Base-by-base conservation (phyloP, 2,329 filamentous ascomycete genomes). In the Xylariaceae sp. region DNA sequence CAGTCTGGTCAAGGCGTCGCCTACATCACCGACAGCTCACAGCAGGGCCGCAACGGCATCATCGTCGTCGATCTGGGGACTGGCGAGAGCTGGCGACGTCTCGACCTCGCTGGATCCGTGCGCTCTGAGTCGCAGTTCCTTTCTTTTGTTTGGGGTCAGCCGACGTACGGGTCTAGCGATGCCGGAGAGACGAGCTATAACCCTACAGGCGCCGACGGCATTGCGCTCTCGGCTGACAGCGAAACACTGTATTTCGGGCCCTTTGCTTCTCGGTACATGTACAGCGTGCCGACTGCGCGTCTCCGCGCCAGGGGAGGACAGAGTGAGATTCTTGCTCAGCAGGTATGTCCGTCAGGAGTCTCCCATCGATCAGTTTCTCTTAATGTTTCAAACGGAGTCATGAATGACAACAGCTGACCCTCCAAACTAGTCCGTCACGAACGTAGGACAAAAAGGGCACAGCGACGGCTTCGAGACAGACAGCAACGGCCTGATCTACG, bases 381-480 rank as follows among this genome's bases (percentile, higher is more conserved):
- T 14, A n/a, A n/a, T n/a, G n/a, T n/a, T n/a, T n/a, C n/a, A n/a
- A n/a, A n/a, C n/a, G n/a, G n/a, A n/a, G n/a, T n/a, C n/a, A n/a
- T n/a, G n/a, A n/a, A n/a, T n/a, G n/a, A n/a, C n/a, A n/a, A 10
- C 33, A 36, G 10, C 14, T 36, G 14, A 22, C 2, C 54, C 72
- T 16, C 73, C 77, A 2, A 70, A 74, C 52, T 67, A 69, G 22
- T 67, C 70, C 0, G 72, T 80, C 7, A 58, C 66, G 14, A 73
- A 71, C 19, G 68, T 68, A 4, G 73, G 75, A 1, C 67, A 80
- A 54, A 76, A 77, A 31, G 78, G 78, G 5, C 67, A 78, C 2
- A 76, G 73, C 3, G 78, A 80, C 60, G 77, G 78, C 0, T 71
- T 79, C 42, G 77, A 81, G 61, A 78, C 73, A 1, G 78, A 80